Percentiles rank a stretch among this genome's conserved stretches.
phyloP scores from a whole-genome alignment of 108 stramenopile genomes.

The Pseudonitzschia delicatissima region DNA sequence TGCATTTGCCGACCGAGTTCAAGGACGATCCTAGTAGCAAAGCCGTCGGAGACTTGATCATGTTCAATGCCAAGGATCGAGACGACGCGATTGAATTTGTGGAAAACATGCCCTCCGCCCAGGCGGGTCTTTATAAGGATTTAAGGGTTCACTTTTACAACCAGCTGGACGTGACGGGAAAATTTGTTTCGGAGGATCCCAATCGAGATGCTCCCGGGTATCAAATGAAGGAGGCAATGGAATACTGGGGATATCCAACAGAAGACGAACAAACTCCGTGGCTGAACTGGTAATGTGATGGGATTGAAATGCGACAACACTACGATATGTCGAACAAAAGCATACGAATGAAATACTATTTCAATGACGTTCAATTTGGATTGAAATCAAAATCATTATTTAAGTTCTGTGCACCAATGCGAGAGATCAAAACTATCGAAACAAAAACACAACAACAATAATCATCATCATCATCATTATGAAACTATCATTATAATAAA shows the following conservation, averaged over 20 bases:
- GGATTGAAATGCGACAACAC: too few species aligned
- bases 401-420: too few species aligned
- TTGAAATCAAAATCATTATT: too few species aligned
- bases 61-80: conserved; percentile 81
- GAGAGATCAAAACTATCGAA: too few species aligned
- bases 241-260: conserved; percentile 79
- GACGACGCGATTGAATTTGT: conserved; percentile 75
- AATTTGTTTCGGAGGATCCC: conserved; percentile 75
- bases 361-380: too few species aligned
- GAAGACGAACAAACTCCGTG: conserved; percentile 76
- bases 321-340: background rate
- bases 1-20: conserved; percentile 67
- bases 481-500: too few species aligned
- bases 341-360: too few species aligned
- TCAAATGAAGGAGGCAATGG: conserved; percentile 84
- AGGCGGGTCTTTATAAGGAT: conserved; percentile 69
- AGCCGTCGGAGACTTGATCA: conserved; percentile 66
- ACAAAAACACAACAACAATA: too few species aligned
- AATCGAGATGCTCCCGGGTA: conserved; percentile 44
- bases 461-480: background rate
- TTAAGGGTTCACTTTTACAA: conserved; percentile 79
- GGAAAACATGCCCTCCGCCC: conserved; percentile 65
- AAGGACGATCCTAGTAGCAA: conserved; percentile 70
- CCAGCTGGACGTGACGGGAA: conserved; percentile 76
- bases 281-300: conserved; percentile 80